Conservation (phyloP, 2,329 filamentous ascomycete species). For the Pseudocercospora crystallina region DNA sequence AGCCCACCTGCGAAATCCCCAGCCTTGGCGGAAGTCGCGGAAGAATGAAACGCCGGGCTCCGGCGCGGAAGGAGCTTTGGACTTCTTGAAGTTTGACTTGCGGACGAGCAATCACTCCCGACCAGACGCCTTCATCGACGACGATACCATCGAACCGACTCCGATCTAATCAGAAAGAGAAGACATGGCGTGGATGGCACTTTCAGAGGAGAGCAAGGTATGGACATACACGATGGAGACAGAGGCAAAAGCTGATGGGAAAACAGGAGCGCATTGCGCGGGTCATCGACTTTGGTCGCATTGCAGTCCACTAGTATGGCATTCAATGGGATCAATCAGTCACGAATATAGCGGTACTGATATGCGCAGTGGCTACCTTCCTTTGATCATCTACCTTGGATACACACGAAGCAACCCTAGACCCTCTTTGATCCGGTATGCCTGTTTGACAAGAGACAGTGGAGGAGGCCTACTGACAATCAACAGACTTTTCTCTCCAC, state of each 20-base stretch:
- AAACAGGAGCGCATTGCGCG: constrained; percentile 91
- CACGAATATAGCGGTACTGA: constrained; percentile 13
- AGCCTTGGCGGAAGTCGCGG: neutral
- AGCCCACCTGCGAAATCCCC: too few relatives aligned
- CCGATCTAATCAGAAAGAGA: neutral
- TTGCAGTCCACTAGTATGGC: constrained; percentile 91
- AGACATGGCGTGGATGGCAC: constrained; percentile 48
- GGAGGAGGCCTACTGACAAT: constrained; percentile 11
- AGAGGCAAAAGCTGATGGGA: constrained; percentile 27
- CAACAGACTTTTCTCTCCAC: constrained; percentile 32
- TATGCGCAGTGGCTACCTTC: constrained; percentile 77
- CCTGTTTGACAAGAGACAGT: neutral
- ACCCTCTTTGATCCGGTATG: constrained; percentile 72
- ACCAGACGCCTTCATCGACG: neutral
- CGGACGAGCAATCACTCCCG: neutral
- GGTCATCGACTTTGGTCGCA: constrained; percentile 89
- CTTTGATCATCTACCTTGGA: constrained; percentile 93
- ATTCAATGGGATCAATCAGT: too few relatives aligned
- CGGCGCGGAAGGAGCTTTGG: neutral
- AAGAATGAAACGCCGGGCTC: too few relatives aligned
- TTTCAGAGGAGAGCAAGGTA: constrained; percentile 98
- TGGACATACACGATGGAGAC: constrained; percentile 14
- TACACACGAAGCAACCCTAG: constrained; percentile 93
- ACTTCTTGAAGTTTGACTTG: neutral
- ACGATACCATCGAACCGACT: neutral